These are phyloP conservation scores for Delphinella strobiligena DNA, from an alignment of 2,329 filamentous ascomycete genomes.

Conservation along the genomic window DNA sequence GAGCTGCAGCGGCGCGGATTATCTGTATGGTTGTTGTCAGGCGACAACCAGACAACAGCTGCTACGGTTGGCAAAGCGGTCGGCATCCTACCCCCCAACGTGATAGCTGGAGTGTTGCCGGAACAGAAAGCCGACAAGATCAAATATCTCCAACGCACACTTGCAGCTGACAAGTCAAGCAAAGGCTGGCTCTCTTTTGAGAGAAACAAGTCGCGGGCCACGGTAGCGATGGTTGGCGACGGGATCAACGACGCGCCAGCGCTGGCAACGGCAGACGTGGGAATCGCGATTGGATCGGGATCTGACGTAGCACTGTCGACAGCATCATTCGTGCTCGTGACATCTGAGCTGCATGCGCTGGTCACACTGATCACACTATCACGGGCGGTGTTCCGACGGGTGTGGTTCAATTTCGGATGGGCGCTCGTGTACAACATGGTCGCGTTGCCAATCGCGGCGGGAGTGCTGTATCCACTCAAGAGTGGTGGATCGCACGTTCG, in stretches of 20 bases:
- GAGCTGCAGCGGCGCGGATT: slow-evolving; percentile 53
- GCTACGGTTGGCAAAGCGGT: slow-evolving; percentile 62
- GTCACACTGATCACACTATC: slow-evolving; percentile 64
- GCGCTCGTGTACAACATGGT: slow-evolving; percentile 69
- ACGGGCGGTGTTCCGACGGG: slow-evolving; percentile 59
- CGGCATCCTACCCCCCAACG: slow-evolving; percentile 60
- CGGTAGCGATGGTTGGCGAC: slow-evolving; percentile 76
- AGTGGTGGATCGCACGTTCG: slow-evolving; percentile 42
- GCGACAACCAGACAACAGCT: slow-evolving; percentile 80
- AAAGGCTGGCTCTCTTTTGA: neutral
- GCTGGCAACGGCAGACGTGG: slow-evolving; percentile 66
- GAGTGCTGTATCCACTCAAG: slow-evolving; percentile 56
- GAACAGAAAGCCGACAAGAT: slow-evolving; percentile 69
- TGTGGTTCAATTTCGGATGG: slow-evolving; percentile 80
- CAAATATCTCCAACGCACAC: slow-evolving; percentile 29
- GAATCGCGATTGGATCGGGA: slow-evolving; percentile 69
- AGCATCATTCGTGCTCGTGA: slow-evolving; percentile 69
- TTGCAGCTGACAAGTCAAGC: slow-evolving; percentile 2
- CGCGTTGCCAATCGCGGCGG: slow-evolving; percentile 70
- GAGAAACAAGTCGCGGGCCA: slow-evolving; percentile 27
- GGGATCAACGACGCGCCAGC: slow-evolving; percentile 81
- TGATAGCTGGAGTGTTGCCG: slow-evolving; percentile 79
- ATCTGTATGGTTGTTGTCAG: slow-evolving; percentile 83
- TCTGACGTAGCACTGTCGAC: slow-evolving; percentile 75
- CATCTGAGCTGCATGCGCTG: slow-evolving; percentile 56